Evolutionary conservation across 768 basidiomycete species (phyloP).

Genomic region (Termitomyces sp.): DNA sequence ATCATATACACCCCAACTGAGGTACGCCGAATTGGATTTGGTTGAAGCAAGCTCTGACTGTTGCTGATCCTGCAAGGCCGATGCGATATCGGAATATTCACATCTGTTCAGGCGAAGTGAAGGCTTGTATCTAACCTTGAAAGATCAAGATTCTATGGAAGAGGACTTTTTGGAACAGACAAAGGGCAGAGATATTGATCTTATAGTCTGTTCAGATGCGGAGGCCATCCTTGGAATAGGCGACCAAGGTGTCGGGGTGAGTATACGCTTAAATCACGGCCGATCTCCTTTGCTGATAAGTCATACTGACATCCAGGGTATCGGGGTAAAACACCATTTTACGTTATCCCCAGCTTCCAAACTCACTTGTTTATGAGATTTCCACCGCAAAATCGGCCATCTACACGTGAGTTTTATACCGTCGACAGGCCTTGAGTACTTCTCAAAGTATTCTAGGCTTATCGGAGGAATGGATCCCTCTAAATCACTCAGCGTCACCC

Average conservation of each 20-base stretch:
- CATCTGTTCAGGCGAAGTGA: conserved; percentile 79
- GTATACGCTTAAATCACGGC: conserved; percentile 17
- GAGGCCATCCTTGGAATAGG: conserved; percentile 80
- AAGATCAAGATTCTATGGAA: conserved; percentile 66
- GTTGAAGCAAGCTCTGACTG: background rate
- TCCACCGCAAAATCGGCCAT: conserved; percentile 76
- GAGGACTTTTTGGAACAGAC: conserved; percentile 70
- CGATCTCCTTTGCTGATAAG: conserved; percentile 4
- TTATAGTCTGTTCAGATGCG: conserved; percentile 81
- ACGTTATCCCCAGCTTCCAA: background rate
- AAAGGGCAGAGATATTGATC: conserved; percentile 57
- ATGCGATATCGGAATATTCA: conserved; percentile 82
- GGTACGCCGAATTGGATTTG: conserved; percentile 31
- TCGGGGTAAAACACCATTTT: conserved; percentile 38
- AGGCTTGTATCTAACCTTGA: conserved; percentile 68
- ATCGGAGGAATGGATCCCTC: conserved; percentile 66
- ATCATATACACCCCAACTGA: conserved; percentile 85
- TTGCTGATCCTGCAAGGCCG: conserved; percentile 46
- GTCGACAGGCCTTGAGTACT: background rate
- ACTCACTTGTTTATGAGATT: conserved; percentile 39
- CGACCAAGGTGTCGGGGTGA: conserved; percentile 62
- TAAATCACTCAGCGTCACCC: conserved; percentile 51
- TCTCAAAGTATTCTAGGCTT: conserved; percentile 31
- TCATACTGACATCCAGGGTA: conserved; percentile 30
- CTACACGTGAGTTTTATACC: conserved; percentile 45